phyloP scores from a whole-genome alignment of 768 basidiomycete genomes.

The Mycena floridula region DNA sequence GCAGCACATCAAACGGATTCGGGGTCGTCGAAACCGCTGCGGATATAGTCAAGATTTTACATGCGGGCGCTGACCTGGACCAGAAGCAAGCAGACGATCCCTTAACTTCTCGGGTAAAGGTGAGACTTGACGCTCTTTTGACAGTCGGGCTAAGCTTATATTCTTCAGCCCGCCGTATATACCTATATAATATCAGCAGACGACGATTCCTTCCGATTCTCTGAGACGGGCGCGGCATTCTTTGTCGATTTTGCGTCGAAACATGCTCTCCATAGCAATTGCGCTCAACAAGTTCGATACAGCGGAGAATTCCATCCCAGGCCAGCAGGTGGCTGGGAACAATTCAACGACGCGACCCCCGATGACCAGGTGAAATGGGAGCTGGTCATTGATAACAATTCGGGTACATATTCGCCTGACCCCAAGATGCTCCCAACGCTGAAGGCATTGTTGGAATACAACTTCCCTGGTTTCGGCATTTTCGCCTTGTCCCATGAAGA shows the following conservation, averaged over 20 bases:
- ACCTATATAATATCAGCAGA: constrained; percentile 78
- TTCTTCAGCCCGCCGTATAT: constrained; percentile 79
- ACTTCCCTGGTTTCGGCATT: constrained; percentile 63
- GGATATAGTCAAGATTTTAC: constrained; percentile 48
- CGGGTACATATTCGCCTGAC: constrained; percentile 80
- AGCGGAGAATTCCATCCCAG: constrained; percentile 78
- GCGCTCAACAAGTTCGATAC: constrained; percentile 60
- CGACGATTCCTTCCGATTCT: constrained; percentile 75
- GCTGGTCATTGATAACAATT: constrained; percentile 81
- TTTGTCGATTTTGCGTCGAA: constrained; percentile 85
- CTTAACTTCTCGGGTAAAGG: constrained; percentile 10
- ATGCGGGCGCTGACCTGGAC: constrained; percentile 25
- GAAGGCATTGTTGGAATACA: constrained; percentile 59
- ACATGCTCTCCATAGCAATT: constrained; percentile 80
- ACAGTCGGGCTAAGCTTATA: no score
- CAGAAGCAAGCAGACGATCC: not conserved
- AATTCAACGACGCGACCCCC: constrained; percentile 45
- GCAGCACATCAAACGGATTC: constrained; percentile 54
- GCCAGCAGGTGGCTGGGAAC: constrained; percentile 61
- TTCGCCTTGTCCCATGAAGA: constrained; percentile 51
- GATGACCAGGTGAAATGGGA: constrained; percentile 69
- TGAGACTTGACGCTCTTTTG: constrained; percentile 14
- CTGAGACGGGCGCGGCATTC: constrained; percentile 83
- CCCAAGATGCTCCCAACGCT: constrained; percentile 52
- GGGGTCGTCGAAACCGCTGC: constrained; percentile 47